Evolutionary conservation across 495 filamentous ascomycete species (phyloP).

Genomic region (Cercophora newfieldiana): DNA sequence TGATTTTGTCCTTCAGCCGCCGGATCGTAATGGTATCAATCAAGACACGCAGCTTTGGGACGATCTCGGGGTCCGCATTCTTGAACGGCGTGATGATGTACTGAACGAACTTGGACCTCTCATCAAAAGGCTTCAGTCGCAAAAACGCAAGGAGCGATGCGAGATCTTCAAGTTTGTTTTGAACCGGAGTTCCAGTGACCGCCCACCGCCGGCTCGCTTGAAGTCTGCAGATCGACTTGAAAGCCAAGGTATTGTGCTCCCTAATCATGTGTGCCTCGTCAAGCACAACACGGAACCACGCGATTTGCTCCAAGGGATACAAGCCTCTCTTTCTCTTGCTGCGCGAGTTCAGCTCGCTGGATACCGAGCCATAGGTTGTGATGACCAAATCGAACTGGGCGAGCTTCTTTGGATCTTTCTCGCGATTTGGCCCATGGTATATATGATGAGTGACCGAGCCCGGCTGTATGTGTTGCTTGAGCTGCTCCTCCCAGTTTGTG

Average conservation of each 20-base stretch:
- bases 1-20: constrained; percentile 87
- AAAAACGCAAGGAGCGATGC: constrained; percentile 89
- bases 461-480: constrained; percentile 72
- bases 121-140: constrained; percentile 81
- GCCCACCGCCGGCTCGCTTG: constrained; percentile 87
- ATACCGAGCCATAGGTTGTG: constrained; percentile 87
- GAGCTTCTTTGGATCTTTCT: constrained; percentile 64
- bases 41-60: constrained; percentile 83
- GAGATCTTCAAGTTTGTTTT: constrained; percentile 90
- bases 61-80: constrained; percentile 73
- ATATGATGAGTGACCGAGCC: constrained; percentile 65
- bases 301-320: constrained; percentile 71
- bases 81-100: constrained; percentile 83
- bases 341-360: constrained; percentile 68
- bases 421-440: constrained; percentile 79
- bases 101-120: constrained; percentile 68
- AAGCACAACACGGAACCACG: constrained; percentile 93
- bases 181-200: constrained; percentile 88
- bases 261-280: constrained; percentile 96
- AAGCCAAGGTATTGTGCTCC: constrained; percentile 75
- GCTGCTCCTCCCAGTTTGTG: constrained; percentile 89
- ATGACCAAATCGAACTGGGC: constrained; percentile 79
- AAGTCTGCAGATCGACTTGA: constrained; percentile 80
- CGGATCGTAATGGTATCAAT: constrained; percentile 90
- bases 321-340: constrained; percentile 56